These are phyloP conservation scores for Evernia prunastri DNA, from an alignment of 495 filamentous ascomycete genomes.

Conservation along the genomic window DNA sequence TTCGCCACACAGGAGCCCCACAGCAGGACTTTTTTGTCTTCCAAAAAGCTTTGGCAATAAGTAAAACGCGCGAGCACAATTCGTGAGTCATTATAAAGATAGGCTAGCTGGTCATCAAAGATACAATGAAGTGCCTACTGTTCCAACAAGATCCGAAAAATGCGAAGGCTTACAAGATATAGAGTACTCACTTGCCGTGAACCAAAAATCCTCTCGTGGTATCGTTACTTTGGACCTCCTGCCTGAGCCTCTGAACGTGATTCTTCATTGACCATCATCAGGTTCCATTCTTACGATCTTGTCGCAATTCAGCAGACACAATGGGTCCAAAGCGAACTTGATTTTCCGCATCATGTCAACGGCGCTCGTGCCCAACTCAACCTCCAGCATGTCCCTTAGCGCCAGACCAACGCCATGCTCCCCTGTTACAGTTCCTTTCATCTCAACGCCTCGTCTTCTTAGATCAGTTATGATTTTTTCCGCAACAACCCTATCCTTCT, in stretches of 20 bases:
- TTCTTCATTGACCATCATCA: not conserved
- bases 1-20: not conserved
- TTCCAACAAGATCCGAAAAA: not conserved
- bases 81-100: not conserved
- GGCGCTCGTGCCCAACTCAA: conserved; percentile 49
- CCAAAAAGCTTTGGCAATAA: not conserved
- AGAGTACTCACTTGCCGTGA: not conserved
- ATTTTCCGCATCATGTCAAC: conserved; percentile 61
- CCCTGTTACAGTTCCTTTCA: conserved; percentile 59
- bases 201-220: not conserved
- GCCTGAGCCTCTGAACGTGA: not conserved
- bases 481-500: conserved; percentile 44
- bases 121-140: not conserved
- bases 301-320: conserved; percentile 61
- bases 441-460: conserved; percentile 56
- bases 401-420: conserved; percentile 59
- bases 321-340: conserved; percentile 57
- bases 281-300: conserved; percentile 52
- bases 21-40: not conserved
- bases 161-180: not conserved
- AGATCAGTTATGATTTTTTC: conserved; percentile 51
- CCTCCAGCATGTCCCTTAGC: conserved; percentile 54
- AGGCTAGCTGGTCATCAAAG: not conserved
- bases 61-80: not conserved
- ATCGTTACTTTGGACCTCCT: not conserved